Conservation (phyloP, 1,284 basidiomycete species). For the Ustanciosporium gigantosporum region DNA sequence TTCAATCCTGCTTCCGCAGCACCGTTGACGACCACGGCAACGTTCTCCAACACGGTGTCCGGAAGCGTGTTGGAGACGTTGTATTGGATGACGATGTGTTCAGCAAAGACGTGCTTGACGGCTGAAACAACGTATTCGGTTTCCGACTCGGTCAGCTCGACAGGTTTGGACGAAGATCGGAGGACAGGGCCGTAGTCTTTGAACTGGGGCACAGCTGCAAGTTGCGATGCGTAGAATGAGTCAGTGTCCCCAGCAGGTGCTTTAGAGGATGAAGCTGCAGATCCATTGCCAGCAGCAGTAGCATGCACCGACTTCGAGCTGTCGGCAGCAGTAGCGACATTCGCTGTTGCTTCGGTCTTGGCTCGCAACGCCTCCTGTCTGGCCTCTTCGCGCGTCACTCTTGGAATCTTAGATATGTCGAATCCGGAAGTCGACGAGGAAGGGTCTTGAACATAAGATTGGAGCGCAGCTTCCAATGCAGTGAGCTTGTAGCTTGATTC, state of each 20-base stretch:
- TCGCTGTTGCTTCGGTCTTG: constrained; percentile 52
- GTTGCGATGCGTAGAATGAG: constrained; percentile 78
- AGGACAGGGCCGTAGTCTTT: constrained; percentile 82
- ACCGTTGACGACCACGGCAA: constrained; percentile 81
- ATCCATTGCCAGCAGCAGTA: constrained; percentile 1
- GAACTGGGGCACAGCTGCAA: constrained; percentile 84
- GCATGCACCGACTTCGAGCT: constrained; percentile 37
- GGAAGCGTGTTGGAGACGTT: constrained; percentile 97
- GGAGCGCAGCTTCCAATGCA: constrained; percentile 50
- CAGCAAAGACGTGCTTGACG: constrained; percentile 95
- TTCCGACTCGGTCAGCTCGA: constrained; percentile 90
- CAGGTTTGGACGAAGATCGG: constrained; percentile 79
- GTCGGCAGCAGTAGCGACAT: constrained; percentile 56
- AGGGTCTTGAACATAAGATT: constrained; percentile 49
- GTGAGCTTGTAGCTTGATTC: constrained; percentile 66
- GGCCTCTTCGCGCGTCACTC: constrained; percentile 50
- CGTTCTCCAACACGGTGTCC: constrained; percentile 94
- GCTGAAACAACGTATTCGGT: constrained; percentile 97
- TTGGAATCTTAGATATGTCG: constrained; percentile 49
- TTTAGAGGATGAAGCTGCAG: constrained; percentile 7
- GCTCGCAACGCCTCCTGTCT: constrained; percentile 51
- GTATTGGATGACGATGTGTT: constrained; percentile 87
- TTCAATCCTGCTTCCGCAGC: constrained; percentile 74
- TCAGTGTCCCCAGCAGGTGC: constrained; percentile 16
- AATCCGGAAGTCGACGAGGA: constrained; percentile 42